Evolutionary conservation across 2,329 filamentous ascomycete genomes (phyloP).

Genomic region (Rosellinia necatrix): DNA sequence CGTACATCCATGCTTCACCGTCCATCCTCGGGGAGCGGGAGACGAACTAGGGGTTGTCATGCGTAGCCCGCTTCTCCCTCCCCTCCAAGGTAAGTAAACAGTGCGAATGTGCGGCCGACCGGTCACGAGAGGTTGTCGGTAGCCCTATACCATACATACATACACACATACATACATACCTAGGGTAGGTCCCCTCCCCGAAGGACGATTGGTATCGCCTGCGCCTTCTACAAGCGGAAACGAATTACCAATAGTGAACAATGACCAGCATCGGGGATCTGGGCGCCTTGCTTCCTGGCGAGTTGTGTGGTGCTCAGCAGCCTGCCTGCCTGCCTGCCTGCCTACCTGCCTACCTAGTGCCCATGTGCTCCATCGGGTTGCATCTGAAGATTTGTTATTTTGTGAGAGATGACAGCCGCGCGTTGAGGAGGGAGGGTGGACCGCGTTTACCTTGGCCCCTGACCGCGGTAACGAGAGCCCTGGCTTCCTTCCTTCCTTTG

Average conservation of each 20-base stretch:
- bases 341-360: not conserved
- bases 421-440: not conserved
- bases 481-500: not conserved
- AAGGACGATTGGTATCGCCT: conserved; percentile 4
- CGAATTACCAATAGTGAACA: conserved; percentile 1
- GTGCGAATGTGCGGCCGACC: conserved; percentile 8
- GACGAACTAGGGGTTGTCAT: too few species aligned
- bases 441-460: not conserved
- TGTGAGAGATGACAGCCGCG: conserved; percentile 10
- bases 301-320: not conserved
- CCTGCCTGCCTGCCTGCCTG: not conserved
- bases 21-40: too few species aligned
- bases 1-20: too few species aligned
- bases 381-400: not conserved
- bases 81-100: too few species aligned
- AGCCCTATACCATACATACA: not conserved
- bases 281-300: conserved; percentile 14
- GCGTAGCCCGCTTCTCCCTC: too few species aligned
- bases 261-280: conserved; percentile 17
- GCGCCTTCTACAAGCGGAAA: not conserved
- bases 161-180: not conserved
- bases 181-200: too few species aligned
- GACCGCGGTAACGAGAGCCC: not conserved
- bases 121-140: not conserved
- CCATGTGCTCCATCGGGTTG: not conserved